Base-by-base conservation (phyloP, 2,329 filamentous ascomycete species). In the Colletotrichum sp. region DNA sequence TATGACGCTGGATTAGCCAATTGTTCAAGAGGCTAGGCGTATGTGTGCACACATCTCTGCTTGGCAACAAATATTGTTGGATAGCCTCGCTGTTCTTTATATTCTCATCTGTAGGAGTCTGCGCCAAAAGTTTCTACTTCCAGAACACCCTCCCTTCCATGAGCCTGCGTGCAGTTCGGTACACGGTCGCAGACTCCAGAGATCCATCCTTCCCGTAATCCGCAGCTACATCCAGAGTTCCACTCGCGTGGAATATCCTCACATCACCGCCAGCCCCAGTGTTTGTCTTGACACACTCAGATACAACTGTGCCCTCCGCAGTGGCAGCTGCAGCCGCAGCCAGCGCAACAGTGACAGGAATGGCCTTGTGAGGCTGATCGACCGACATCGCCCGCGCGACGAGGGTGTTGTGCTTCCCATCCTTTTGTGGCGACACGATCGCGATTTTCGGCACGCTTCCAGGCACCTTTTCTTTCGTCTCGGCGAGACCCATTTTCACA, bases 391-490 rank as follows among this genome's bases (percentile, higher is more conserved):
- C 87, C n/a, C 87, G 83, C n/a, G 86, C 86, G 3, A 88, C 80
- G 10, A 80, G 32, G 7, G 67, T 76, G 49, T 76, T 65, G 1
- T 3, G 6, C 6, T 87, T 77, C 79, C 88, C 85, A 3, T 85
- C 77, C 16, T 13, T 65, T n/a, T 85, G 83, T 39, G 79, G 78
- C 5, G 88, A 89, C 1, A 92, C 87, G 18, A 93, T 84, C 16
- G 88, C 90, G 49, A 94, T 91, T 81, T 94, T 93, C 1, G 93
- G 93, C 2, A 94, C 89, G 3, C 90, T 91, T 0, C 89, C 87
- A 0, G 89, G 87, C 8, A 89, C 89, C 6, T 72, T 18, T 0
- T 76, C 78, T 59, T 82, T 78, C 2, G 80, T 78, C 15, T 81
- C 78, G 9, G 88, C 87, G 63, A 95, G 85, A 0, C 92, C 92